Evolutionary conservation across 371 early-diverging fungal species (phyloP).

Genomic region (Syncephalastrum monosporum): DNA sequence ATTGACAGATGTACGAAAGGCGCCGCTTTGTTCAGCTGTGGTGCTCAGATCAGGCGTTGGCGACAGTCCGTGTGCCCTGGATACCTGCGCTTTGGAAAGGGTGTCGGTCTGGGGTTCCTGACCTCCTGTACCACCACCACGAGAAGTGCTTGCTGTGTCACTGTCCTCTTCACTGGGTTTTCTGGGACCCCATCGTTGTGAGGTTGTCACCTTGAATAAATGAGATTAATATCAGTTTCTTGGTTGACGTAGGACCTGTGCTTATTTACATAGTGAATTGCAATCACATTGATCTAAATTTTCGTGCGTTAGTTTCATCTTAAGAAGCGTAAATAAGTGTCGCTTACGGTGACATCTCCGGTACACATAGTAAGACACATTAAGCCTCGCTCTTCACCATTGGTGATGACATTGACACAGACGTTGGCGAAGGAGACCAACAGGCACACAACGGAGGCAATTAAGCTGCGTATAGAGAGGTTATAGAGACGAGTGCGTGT

Average conservation of each 20-base stretch:
- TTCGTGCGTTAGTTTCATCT: background rate
- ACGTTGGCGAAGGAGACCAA: slow-evolving; percentile 51
- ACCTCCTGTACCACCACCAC: too few relatives aligned
- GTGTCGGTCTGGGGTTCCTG: too few relatives aligned
- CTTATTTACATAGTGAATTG: slow-evolving; percentile 49
- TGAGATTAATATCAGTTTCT: background rate
- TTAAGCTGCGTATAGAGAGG: slow-evolving; percentile 47
- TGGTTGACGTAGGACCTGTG: too few relatives aligned
- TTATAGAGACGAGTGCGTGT: slow-evolving; percentile 41
- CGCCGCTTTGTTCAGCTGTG: too few relatives aligned
- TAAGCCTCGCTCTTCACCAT: slow-evolving; percentile 51
- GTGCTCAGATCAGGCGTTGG: too few relatives aligned
- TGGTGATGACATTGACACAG: slow-evolving; percentile 37
- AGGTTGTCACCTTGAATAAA: slow-evolving; percentile 2
- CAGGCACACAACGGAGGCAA: slow-evolving; percentile 50
- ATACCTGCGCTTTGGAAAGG: too few relatives aligned
- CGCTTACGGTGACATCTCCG: slow-evolving; percentile 48
- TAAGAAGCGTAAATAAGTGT: too few relatives aligned
- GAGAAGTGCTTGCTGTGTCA: too few relatives aligned
- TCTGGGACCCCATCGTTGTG: too few relatives aligned
- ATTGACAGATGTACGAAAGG: too few relatives aligned
- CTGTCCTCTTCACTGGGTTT: too few relatives aligned
- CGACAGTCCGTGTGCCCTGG: too few relatives aligned
- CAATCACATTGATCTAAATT: slow-evolving; percentile 40
- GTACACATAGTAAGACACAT: slow-evolving; percentile 54